Conservation (phyloP, 306 rosid genomes). For the Cucumis hystrix region DNA sequence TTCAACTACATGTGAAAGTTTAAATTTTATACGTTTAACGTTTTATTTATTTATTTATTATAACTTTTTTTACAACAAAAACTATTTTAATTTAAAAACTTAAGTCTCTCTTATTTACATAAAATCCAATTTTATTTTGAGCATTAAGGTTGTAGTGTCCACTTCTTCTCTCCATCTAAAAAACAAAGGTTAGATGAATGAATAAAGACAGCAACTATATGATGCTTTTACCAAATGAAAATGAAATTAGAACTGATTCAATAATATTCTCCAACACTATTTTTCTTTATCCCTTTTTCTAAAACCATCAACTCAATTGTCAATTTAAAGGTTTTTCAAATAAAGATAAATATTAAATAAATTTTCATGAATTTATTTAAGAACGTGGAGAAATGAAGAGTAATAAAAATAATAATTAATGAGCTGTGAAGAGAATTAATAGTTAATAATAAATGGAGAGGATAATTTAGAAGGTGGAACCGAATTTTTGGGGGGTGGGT, state of each 20-base stretch:
- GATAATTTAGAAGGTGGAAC: neutral
- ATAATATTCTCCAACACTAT: neutral
- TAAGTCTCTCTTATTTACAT: neutral
- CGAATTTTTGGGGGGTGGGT: conserved; percentile 2
- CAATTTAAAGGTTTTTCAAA: neutral
- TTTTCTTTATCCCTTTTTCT: neutral
- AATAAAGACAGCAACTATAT: neutral
- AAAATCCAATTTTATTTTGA: neutral
- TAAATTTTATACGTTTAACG: too few species aligned
- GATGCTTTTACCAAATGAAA: neutral
- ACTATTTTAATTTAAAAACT: neutral
- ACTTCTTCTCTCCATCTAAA: neutral
- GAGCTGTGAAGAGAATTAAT: too few species aligned
- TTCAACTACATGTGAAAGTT: too few species aligned
- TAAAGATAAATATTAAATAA: too few species aligned
- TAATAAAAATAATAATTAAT: too few species aligned
- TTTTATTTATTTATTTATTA: too few species aligned
- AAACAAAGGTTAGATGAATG: neutral
- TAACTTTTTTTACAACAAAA: too few species aligned
- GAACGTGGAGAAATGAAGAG: too few species aligned
- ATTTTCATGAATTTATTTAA: too few species aligned
- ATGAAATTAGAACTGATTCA: neutral
- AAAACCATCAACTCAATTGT: neutral
- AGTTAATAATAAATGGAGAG: neutral
- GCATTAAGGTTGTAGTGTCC: neutral